Percentiles rank a stretch among this genome's conserved stretches.
These are phyloP conservation scores for Rhypophila decipiens DNA, from an alignment of 495 filamentous ascomycete species.

Conservation along the genomic window DNA sequence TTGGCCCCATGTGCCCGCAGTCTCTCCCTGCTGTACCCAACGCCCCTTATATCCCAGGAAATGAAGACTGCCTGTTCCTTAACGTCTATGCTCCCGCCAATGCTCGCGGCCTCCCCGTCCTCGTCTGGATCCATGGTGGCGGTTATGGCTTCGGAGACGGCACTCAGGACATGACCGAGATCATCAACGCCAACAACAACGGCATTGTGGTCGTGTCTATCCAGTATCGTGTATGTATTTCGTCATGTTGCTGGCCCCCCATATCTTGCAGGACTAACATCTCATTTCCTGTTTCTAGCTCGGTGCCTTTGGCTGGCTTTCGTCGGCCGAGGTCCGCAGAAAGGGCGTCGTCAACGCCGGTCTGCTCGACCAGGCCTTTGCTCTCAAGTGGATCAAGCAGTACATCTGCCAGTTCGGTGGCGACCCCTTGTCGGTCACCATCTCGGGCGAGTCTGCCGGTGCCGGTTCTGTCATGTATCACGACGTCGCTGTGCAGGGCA, in stretches of 20 bases:
- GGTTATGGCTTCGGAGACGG: conserved; percentile 36
- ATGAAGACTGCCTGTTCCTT: conserved; percentile 40
- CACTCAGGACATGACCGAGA: conserved; percentile 26
- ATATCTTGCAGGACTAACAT: too few species aligned
- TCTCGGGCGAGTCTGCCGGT: conserved; percentile 64
- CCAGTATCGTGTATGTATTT: conserved; percentile 31
- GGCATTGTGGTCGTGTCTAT: conserved; percentile 39
- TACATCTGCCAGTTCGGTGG: conserved; percentile 66
- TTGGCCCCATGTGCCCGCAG: conserved; percentile 17
- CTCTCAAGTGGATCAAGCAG: conserved; percentile 65
- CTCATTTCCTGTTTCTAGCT: too few species aligned
- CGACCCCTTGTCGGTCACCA: conserved; percentile 53
- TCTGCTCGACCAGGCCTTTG: conserved; percentile 55
- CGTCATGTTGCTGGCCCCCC: too few species aligned
- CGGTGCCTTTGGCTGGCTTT: conserved; percentile 25
- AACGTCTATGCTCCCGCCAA: conserved; percentile 34
- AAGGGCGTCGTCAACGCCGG: conserved; percentile 25
- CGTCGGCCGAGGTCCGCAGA: conserved; percentile 17
- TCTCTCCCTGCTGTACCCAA: conserved; percentile 9
- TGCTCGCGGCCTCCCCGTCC: conserved; percentile 28
- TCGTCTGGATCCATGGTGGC: conserved; percentile 46
- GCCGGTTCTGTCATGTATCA: conserved; percentile 33
- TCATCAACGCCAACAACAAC: conserved; percentile 41
- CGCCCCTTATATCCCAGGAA: conserved; percentile 10
- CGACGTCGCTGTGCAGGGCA: conserved; percentile 16